A percentile compares a stretch with the other conserved stretches of the same genome.
These are phyloP conservation scores for Chaetomidium leptoderma DNA, from an alignment of 495 filamentous ascomycete species.

Conservation along the genomic window DNA sequence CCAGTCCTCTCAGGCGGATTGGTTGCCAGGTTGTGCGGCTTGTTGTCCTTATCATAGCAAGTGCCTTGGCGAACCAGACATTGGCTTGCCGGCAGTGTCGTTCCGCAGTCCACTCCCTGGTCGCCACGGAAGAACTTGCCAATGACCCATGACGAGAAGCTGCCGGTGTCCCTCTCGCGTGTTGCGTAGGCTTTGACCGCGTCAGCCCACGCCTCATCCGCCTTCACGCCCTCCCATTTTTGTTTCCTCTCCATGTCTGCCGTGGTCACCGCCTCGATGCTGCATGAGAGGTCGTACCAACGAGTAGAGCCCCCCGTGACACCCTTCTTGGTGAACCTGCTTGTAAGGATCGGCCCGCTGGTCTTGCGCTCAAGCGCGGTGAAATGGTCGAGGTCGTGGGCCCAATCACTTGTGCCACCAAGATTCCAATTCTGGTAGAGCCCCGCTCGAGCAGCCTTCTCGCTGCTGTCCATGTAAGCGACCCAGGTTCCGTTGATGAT, in stretches of 20 bases:
- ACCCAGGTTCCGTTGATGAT: constrained; percentile 43
- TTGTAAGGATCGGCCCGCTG: not conserved
- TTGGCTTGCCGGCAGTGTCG: not conserved
- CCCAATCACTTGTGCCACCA: constrained; percentile 40
- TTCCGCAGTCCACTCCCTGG: not conserved
- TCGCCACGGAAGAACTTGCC: not conserved
- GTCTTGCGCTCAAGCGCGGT: not conserved
- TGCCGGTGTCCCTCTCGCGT: not conserved
- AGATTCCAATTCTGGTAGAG: constrained; percentile 32
- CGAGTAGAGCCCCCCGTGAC: not conserved
- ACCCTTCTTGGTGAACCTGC: not conserved
- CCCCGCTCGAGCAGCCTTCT: no score
- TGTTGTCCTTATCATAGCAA: not conserved
- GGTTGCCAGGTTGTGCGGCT: no score
- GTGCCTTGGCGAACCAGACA: not conserved
- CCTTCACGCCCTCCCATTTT: not conserved
- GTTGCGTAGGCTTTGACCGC: not conserved
- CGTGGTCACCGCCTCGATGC: not conserved
- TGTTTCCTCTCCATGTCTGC: not conserved
- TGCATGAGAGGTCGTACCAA: not conserved
- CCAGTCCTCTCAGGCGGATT: not conserved
- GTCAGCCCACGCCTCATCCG: not conserved
- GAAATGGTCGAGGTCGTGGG: constrained; percentile 34
- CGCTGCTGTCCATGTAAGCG: constrained; percentile 38
- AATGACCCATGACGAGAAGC: not conserved